Conservation (phyloP, 2,329 filamentous ascomycete species). For the Paraphaeosphaeria sporulosa region DNA sequence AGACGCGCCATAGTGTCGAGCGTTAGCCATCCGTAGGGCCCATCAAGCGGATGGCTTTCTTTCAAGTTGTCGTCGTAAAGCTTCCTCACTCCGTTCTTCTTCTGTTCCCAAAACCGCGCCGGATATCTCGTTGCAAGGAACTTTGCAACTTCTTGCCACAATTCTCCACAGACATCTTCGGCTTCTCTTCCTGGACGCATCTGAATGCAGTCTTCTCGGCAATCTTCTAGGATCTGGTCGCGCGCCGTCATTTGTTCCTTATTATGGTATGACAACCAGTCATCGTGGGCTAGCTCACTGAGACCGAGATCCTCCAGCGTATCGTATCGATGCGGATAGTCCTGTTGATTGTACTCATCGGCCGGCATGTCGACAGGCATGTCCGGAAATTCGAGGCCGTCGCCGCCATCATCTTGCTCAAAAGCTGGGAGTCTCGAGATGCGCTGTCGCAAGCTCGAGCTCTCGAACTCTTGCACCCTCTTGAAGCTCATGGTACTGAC, state of each 20-base stretch:
- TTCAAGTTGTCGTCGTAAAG: constrained; percentile 54
- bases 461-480: constrained; percentile 11
- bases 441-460: constrained; percentile 22
- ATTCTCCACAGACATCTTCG: constrained; percentile 55
- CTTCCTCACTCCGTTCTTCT: constrained; percentile 22
- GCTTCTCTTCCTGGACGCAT: constrained; percentile 52
- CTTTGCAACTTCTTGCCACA: constrained; percentile 54
- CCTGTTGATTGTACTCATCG: constrained; percentile 16
- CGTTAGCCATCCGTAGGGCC: not conserved
- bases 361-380: constrained; percentile 24
- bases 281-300: constrained; percentile 52
- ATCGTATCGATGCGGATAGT: constrained; percentile 1
- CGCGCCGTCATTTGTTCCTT: constrained; percentile 54
- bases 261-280: constrained; percentile 58
- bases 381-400: constrained; percentile 35
- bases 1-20: constrained; percentile 54
- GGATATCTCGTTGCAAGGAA: constrained; percentile 57
- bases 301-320: constrained; percentile 57
- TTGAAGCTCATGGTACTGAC: constrained; percentile 13
- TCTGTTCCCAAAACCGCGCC: constrained; percentile 48
- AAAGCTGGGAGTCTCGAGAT: constrained; percentile 36
- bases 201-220: constrained; percentile 54
- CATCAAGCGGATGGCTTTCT: constrained; percentile 59
- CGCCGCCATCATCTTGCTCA: constrained; percentile 41
- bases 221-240: constrained; percentile 48